These are phyloP conservation scores for Cutaneotrichosporon cyanovorans DNA, from an alignment of 1,284 basidiomycete species.

Conservation along the genomic window DNA sequence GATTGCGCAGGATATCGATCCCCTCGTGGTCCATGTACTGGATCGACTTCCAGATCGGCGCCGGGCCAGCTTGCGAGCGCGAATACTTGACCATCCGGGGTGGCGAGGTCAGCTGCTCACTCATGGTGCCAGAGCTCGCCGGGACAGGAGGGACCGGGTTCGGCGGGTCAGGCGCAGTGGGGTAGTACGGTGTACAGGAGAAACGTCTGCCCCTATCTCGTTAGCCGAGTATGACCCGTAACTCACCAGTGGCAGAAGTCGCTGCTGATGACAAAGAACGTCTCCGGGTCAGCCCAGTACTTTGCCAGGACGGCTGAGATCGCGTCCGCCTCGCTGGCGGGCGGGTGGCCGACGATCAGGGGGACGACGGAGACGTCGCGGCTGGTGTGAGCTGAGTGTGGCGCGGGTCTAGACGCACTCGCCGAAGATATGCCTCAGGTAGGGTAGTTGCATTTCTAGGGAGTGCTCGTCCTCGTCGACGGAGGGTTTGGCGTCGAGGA, in stretches of 20 bases:
- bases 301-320: constrained; percentile 70
- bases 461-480: constrained; percentile 94
- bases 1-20: constrained; percentile 31
- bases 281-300: constrained; percentile 67
- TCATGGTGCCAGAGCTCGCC: background rate
- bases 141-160: constrained; percentile 47
- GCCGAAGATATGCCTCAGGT: constrained; percentile 78
- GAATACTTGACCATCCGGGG: constrained; percentile 23
- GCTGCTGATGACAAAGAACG: constrained; percentile 82
- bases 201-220: constrained; percentile 79
- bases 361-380: constrained; percentile 72
- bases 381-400: constrained; percentile 36
- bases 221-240: background rate
- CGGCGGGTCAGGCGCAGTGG: constrained; percentile 53
- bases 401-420: constrained; percentile 49
- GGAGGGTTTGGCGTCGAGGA: constrained; percentile 58
- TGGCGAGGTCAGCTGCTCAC: constrained; percentile 22
- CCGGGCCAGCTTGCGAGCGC: constrained; percentile 54
- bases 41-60: constrained; percentile 61
- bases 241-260: constrained; percentile 97
- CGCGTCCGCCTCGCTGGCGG: constrained; percentile 53
- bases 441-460: constrained; percentile 96
- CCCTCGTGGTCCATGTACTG: constrained; percentile 45
- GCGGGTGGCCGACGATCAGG: constrained; percentile 80
- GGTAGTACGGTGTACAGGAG: constrained; percentile 83